phyloP scores from a whole-genome alignment of 2,329 filamentous ascomycete genomes.

The Huntiella omanensis region DNA sequence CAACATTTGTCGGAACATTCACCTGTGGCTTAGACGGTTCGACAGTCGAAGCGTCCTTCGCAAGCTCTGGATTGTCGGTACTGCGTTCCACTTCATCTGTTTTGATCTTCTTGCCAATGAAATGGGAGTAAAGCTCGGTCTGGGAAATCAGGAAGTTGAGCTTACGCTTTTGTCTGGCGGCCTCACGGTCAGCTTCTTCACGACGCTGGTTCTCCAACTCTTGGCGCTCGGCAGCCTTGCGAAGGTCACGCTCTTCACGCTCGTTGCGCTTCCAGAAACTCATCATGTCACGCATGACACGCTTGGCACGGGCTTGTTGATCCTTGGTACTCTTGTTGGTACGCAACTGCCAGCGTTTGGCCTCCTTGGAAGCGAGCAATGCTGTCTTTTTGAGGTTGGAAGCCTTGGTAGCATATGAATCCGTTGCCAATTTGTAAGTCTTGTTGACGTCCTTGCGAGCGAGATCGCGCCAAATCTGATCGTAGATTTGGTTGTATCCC shows the following conservation, averaged over 20 bases:
- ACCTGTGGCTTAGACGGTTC: conserved; percentile 28
- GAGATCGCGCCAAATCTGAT: conserved; percentile 91
- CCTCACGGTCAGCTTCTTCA: conserved; percentile 92
- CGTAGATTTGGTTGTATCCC: conserved; percentile 90
- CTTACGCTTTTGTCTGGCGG: conserved; percentile 92
- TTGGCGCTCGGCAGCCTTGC: conserved; percentile 85
- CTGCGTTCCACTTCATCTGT: conserved; percentile 86
- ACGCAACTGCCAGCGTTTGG: conserved; percentile 86
- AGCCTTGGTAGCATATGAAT: conserved; percentile 68
- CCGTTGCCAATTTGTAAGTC: conserved; percentile 70
- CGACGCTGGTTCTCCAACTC: conserved; percentile 93
- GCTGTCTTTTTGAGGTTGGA: conserved; percentile 98
- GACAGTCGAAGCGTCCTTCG: conserved; percentile 30
- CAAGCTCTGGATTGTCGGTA: conserved; percentile 61
- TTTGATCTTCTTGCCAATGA: conserved; percentile 98
- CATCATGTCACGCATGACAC: conserved; percentile 99
- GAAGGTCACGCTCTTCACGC: conserved; percentile 82
- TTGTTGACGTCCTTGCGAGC: conserved; percentile 87
- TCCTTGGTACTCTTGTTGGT: conserved; percentile 99
- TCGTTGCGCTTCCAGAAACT: conserved; percentile 99
- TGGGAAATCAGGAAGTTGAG: conserved; percentile 99
- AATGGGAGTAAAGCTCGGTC: conserved; percentile 96
- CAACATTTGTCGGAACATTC: conserved; percentile 30
- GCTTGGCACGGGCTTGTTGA: conserved; percentile 87
- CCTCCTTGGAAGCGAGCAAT: conserved; percentile 90